These are phyloP conservation scores for Vitis amurensis DNA, from an alignment of 164 flowering plant genomes.

Conservation along the genomic window DNA sequence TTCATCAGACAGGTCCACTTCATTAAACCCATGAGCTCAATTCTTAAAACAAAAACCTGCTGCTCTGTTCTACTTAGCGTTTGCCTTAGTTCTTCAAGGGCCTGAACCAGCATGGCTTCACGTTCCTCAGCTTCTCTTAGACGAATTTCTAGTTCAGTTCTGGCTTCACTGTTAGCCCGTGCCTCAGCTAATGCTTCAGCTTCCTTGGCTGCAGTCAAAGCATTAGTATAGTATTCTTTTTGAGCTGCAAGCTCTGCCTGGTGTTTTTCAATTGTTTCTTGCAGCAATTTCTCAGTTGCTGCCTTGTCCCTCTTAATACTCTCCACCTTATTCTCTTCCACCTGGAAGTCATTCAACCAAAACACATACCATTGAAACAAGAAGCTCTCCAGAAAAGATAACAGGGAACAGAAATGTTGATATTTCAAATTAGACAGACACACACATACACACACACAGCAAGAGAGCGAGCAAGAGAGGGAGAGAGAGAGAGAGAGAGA, in stretches of 20 bases:
- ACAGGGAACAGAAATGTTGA: background rate
- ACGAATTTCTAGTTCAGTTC: conserved; percentile 88
- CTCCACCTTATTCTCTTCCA: conserved; percentile 94
- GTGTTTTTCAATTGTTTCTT: conserved; percentile 93
- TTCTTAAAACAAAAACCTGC: conserved; percentile 56
- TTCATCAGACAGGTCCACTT: background rate
- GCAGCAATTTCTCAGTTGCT: conserved; percentile 86
- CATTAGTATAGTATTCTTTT: conserved; percentile 82
- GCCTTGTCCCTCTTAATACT: conserved; percentile 91
- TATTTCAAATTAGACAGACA: no score
- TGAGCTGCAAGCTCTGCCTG: conserved; percentile 87
- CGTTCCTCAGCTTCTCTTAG: conserved; percentile 89
- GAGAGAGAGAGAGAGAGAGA: no score
- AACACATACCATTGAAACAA: background rate
- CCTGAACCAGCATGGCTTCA: conserved; percentile 87
- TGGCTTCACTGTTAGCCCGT: conserved; percentile 89
- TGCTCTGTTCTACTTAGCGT: conserved; percentile 88
- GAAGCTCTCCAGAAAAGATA: background rate
- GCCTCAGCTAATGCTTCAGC: conserved; percentile 97
- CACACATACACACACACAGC: no score
- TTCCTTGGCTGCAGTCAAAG: conserved; percentile 87
- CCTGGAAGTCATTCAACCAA: conserved; percentile 35
- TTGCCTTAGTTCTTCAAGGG: conserved; percentile 91
- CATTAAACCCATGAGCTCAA: conserved; percentile 4
- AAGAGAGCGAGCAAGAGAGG: no score